Evolutionary conservation across 78 protist genomes (phyloP), one percentile per base, ranked within the genome.

Genomic region (Salpingoeca rosetta): DNA sequence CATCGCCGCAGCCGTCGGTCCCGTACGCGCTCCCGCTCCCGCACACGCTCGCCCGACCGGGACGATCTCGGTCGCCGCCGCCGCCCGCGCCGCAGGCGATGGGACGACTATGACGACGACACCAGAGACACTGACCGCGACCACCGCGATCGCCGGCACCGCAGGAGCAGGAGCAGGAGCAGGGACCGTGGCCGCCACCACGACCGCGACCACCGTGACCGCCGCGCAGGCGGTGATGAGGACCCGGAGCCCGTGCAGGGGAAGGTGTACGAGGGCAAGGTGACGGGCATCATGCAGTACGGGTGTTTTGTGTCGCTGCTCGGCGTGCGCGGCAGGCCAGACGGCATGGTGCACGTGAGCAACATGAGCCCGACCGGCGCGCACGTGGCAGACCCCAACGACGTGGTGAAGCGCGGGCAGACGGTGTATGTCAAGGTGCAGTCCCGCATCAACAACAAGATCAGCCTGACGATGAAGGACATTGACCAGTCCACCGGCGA

Each of bases 401-500:
- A 88, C 41, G 90, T 84, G 44, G 77, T 78, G 44, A 41, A 36
- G 51, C 45, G 51, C 1, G 86, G 83, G 88, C 92, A 92, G 44
- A 0, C 0, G 3, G 94, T 94, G 36, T 89, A 87, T 51, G 97
- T 94, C 28, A 95, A 95, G 86, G 88, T 94, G 39, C 40, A 86
- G 79, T 43, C 92, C 28, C 43, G 86, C 26, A 78, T 84, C 0
- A 95, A 94, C 79, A 56, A 75, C 80, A 83, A 76, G 37, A 74
- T 96, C 11, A 39, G 88, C 38, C 87, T 95, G 40, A 83, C 95
- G 24, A 87, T 94, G 95, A 90, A 90, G 42, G 94, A 94, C 51
- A 96, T 94, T 25, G 96, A 97, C 86, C 99, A 97, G 77, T 3
- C 27, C 40, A 90, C 97, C 35, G 98, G 97, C 36, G 90, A 74